Percentiles rank a stretch among this genome's conserved stretches.
Evolutionary conservation across 805 yeast species (phyloP).

Genomic region (Saccharomycopsis sp.): DNA sequence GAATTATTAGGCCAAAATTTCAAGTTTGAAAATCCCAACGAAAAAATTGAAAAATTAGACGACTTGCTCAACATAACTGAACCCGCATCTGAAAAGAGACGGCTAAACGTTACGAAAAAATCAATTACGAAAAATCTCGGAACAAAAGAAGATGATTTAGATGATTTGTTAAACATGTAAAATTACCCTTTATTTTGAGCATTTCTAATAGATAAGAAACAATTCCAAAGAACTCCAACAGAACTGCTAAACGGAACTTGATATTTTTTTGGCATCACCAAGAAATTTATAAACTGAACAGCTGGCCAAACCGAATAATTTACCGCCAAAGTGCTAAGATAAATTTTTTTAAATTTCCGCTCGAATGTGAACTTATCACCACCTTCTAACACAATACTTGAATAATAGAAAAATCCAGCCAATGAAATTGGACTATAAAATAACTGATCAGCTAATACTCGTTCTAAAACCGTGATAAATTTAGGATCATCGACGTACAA

Average conservation of each 20-base stretch:
- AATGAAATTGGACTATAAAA: conserved; percentile 84
- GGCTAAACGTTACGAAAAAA: background rate
- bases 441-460: conserved; percentile 86
- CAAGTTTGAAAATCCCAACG: too few species aligned
- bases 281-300: conserved; percentile 69
- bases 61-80: background rate
- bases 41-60: background rate
- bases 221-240: conserved; percentile 90
- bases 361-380: conserved; percentile 61
- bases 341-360: conserved; percentile 57
- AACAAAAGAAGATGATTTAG: conserved; percentile 19
- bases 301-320: conserved; percentile 79
- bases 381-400: conserved; percentile 72
- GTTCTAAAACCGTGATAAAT: conserved; percentile 74
- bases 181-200: conserved; percentile 28
- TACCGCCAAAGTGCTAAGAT: conserved; percentile 57
- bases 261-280: conserved; percentile 57
- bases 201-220: conserved; percentile 78
- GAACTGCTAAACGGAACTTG: conserved; percentile 90
- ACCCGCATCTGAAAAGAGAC: background rate
- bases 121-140: background rate
- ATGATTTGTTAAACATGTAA: conserved; percentile 22
- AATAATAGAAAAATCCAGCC: conserved; percentile 73
- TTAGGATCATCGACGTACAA: conserved; percentile 77
- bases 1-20: conserved; percentile 14